Percentiles rank a stretch among this genome's conserved stretches.
Evolutionary conservation across 148 eudicot genomes (phyloP).

Genomic region (Vaccinium darrowii): DNA sequence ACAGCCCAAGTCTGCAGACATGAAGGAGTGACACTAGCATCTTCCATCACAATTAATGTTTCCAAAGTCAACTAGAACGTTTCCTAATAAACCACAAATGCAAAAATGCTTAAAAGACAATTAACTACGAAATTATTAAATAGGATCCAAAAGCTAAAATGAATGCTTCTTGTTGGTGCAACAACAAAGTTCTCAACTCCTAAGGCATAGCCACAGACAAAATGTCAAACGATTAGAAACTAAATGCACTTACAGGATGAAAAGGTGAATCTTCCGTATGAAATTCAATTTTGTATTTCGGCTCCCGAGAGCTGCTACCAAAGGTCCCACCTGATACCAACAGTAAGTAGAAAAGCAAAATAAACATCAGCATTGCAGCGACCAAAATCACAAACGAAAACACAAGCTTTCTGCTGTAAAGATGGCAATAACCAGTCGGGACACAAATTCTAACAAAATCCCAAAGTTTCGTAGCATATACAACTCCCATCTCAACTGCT

Average conservation of each 20-base stretch:
- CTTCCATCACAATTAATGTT: not conserved
- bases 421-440: not conserved
- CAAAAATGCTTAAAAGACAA: not conserved
- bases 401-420: not conserved
- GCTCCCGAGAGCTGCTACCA: constrained; percentile 74
- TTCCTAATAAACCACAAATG: not conserved
- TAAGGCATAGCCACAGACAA: not conserved
- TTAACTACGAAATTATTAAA: not conserved
- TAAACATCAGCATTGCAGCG: not conserved
- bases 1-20: not conserved
- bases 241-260: constrained; percentile 75
- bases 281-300: constrained; percentile 80
- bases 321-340: constrained; percentile 51
- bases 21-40: not conserved
- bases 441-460: too few species aligned
- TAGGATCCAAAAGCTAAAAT: not conserved
- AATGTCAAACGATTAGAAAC: not conserved
- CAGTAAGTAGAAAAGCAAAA: not conserved
- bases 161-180: not conserved
- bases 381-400: not conserved
- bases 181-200: not conserved
- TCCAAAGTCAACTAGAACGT: not conserved
- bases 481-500: not conserved
- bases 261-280: constrained; percentile 72
- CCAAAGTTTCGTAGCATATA: not conserved